Conservation (phyloP, 2,329 filamentous ascomycete species). For the Fusarium vanettenii region DNA sequence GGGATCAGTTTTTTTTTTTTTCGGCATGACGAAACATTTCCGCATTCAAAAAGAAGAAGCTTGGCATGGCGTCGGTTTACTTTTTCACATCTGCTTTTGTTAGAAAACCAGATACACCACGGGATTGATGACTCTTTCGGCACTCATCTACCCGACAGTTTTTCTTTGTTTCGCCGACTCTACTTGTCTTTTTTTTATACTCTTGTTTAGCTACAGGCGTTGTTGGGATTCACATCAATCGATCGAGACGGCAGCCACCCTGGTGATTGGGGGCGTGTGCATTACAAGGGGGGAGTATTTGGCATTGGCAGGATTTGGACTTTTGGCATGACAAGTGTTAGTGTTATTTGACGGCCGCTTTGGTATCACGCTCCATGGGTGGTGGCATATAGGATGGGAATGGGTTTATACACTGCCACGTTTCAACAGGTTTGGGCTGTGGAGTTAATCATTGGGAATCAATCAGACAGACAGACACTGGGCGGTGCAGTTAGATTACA, state of each 20-base stretch:
- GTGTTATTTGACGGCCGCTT: conserved; percentile 32
- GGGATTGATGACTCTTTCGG: conserved; percentile 5
- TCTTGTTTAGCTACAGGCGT: conserved; percentile 20
- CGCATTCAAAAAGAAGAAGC: conserved; percentile 32
- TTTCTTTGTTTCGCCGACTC: conserved; percentile 32
- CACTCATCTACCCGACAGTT: conserved; percentile 20
- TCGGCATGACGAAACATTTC: conserved; percentile 36
- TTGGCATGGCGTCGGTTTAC: conserved; percentile 37
- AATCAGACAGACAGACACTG: conserved; percentile 7
- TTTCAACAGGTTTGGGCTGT: conserved; percentile 30
- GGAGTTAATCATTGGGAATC: conserved; percentile 32
- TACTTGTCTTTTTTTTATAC: conserved; percentile 7
- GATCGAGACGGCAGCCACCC: conserved; percentile 22
- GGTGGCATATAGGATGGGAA: conserved; percentile 30
- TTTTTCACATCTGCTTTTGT: conserved; percentile 22
- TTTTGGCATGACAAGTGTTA: conserved; percentile 24
- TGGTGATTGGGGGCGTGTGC: conserved; percentile 28
- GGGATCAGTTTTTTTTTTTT: conserved; percentile 38
- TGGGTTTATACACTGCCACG: conserved; percentile 34
- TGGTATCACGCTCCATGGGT: conserved; percentile 23
- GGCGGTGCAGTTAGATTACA: conserved; percentile 10
- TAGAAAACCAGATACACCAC: conserved; percentile 36
- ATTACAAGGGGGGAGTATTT: conserved; percentile 23
- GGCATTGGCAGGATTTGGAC: conserved; percentile 11
- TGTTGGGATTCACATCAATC: conserved; percentile 27